phyloP scores from a whole-genome alignment of 768 basidiomycete genomes.

The Harrya chromipes region DNA sequence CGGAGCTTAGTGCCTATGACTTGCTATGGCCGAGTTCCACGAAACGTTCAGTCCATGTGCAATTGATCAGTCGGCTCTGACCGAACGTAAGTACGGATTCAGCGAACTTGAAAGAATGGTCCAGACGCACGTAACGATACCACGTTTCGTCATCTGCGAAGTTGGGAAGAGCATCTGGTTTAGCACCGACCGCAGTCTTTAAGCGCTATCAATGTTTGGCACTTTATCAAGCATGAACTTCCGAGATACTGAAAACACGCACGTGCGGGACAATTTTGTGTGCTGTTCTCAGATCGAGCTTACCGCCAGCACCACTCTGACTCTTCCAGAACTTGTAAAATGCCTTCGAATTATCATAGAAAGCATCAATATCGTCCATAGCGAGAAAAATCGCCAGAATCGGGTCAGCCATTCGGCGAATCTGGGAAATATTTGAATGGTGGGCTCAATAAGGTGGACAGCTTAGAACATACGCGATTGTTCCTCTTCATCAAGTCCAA shows the following conservation, averaged over 20 bases:
- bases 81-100: background rate
- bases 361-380: constrained; percentile 11
- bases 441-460: background rate
- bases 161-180: constrained; percentile 29
- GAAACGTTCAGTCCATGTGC: constrained; percentile 27
- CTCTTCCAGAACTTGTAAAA: constrained; percentile 36
- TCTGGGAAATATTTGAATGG: constrained; percentile 7
- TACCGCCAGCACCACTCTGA: constrained; percentile 23
- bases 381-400: constrained; percentile 2
- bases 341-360: constrained; percentile 38
- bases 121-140: constrained; percentile 31
- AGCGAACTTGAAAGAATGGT: background rate
- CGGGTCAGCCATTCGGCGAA: constrained; percentile 4
- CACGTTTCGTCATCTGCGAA: constrained; percentile 34
- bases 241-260: constrained; percentile 11
- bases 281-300: constrained; percentile 20
- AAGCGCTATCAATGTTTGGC: constrained; percentile 29
- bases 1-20: background rate
- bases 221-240: background rate
- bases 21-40: constrained; percentile 19
- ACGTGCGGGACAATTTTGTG: constrained; percentile 42
- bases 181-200: constrained; percentile 24
- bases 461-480: constrained; percentile 14
- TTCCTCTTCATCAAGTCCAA: constrained; percentile 13
- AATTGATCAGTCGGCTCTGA: constrained; percentile 17